phyloP scores from a whole-genome alignment of 2,329 filamentous ascomycete genomes.

The Alternaria atra region DNA sequence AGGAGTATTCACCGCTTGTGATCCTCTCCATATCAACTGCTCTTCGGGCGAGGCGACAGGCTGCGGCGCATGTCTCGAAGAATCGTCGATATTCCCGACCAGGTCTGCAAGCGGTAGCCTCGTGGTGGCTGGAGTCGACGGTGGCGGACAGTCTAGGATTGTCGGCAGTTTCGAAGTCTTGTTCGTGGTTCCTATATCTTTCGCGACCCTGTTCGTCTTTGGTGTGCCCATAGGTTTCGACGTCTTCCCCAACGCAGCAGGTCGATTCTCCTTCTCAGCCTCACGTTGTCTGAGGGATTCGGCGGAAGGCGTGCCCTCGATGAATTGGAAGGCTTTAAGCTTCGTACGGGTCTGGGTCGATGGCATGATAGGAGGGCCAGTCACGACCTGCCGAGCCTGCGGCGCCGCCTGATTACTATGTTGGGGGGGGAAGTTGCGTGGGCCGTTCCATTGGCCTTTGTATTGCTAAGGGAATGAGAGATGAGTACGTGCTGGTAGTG shows the following conservation, averaged over 20 bases:
- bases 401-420: conserved; percentile 36
- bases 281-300: conserved; percentile 35
- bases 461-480: conserved; percentile 27
- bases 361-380: conserved; percentile 56
- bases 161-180: conserved; percentile 41
- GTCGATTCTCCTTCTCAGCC: conserved; percentile 57
- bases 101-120: conserved; percentile 68
- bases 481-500: conserved; percentile 13
- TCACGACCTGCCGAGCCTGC: conserved; percentile 44
- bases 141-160: conserved; percentile 50
- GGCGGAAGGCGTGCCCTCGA: conserved; percentile 46
- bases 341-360: conserved; percentile 64
- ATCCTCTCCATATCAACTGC: conserved; percentile 66
- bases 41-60: conserved; percentile 67
- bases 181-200: conserved; percentile 25
- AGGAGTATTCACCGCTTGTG: conserved; percentile 56
- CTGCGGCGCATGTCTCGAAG: conserved; percentile 57
- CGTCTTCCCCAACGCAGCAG: conserved; percentile 12
- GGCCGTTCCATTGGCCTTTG: conserved; percentile 49
- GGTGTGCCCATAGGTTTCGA: conserved; percentile 27
- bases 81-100: conserved; percentile 68
- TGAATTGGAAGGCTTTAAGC: conserved; percentile 64
- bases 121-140: conserved; percentile 67
- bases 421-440: conserved; percentile 41
- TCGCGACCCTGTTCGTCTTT: conserved; percentile 28